Conservation (phyloP, 352 stramenopile species). For the Globisporangium takayamanum region DNA sequence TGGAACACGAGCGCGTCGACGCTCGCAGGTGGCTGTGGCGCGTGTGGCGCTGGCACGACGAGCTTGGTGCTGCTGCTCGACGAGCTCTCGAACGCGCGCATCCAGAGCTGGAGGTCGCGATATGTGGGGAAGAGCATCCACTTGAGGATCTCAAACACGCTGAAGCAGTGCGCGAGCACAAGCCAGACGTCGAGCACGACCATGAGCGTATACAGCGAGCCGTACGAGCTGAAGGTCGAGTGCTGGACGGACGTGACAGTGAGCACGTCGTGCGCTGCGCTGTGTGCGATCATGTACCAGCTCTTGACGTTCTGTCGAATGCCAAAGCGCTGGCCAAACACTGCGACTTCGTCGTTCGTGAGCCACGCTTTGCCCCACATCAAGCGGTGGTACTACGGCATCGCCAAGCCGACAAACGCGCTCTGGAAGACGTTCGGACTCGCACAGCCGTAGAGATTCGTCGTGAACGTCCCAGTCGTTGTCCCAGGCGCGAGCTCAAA, state of each 20-base stretch:
- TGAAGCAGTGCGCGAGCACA: conserved; percentile 17
- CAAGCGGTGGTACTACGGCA: conserved; percentile 8
- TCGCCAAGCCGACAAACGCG: conserved; percentile 12
- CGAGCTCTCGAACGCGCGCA: conserved; percentile 16
- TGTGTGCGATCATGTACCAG: conserved; percentile 14
- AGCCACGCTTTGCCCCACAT: conserved; percentile 15
- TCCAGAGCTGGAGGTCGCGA: conserved; percentile 17
- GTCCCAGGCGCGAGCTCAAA: conserved; percentile 11
- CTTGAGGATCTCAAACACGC: conserved; percentile 20
- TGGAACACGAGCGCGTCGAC: conserved; percentile 2
- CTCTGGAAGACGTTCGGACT: conserved; percentile 16
- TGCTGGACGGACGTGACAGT: conserved; percentile 6
- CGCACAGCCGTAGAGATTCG: conserved; percentile 18
- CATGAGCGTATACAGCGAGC: conserved; percentile 20
- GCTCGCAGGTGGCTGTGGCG: background rate
- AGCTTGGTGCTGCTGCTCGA: background rate
- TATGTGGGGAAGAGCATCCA: conserved; percentile 20
- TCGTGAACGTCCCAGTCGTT: conserved; percentile 7
- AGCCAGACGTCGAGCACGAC: conserved; percentile 16
- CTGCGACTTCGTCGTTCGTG: conserved; percentile 14
- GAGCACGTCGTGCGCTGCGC: background rate
- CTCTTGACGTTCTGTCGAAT: conserved; percentile 19
- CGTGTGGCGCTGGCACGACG: conserved; percentile 1
- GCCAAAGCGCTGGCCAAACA: conserved; percentile 13
- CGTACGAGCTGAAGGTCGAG: conserved; percentile 17